Evolutionary conservation across 164 flowering plant species (phyloP), one percentile per base, ranked within the genome.

Genomic region (Stephania japonica): DNA sequence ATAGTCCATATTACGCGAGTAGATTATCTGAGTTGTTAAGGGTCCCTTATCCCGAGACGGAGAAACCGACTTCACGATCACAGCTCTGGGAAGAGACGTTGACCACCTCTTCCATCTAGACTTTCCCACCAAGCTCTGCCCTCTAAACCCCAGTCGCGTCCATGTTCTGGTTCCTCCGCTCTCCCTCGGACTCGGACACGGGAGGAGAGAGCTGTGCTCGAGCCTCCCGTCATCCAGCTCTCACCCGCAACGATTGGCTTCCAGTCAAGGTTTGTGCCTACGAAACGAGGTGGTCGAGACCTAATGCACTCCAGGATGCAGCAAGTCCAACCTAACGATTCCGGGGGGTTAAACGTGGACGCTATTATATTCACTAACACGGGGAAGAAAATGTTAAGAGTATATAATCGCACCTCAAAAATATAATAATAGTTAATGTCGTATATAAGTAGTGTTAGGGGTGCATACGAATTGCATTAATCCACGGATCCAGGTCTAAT

Each of bases 261-360:
- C 80, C 88, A 50, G 83, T 85, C 3, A 78, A 84, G 71, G 90
- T 83, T 13, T 56, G 78, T 24, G 91, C 89, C 25, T 90, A 90
- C 68, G 93, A 86, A 83, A 91, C 97, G 56, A 75, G 88, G 71
- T 90, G 97, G 97, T 83, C 83, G 6, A 91, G 92, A 70, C 78
- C 82, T 53, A 50, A 10, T 0, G 79, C 89, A 63, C 89, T 80
- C 23, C 81, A 68, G 73, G 70, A 80, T 56, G 79, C 69, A 64
- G 71, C 38, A 32, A 32, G 3, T 32, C 3, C 38, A 32, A 4
- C 38, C 38, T 32, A 32, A 4, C 38, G 38, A 2, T 32, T 32
- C 38, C 38, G 69, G 56, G 18, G 78, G 71, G 49, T 81, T 42
- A 27, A 73, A 25, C 0, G 21, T 89, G 78, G 92, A 87, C 64